Conservation (phyloP, 495 filamentous ascomycete species). For the Xylaria intraflava region DNA sequence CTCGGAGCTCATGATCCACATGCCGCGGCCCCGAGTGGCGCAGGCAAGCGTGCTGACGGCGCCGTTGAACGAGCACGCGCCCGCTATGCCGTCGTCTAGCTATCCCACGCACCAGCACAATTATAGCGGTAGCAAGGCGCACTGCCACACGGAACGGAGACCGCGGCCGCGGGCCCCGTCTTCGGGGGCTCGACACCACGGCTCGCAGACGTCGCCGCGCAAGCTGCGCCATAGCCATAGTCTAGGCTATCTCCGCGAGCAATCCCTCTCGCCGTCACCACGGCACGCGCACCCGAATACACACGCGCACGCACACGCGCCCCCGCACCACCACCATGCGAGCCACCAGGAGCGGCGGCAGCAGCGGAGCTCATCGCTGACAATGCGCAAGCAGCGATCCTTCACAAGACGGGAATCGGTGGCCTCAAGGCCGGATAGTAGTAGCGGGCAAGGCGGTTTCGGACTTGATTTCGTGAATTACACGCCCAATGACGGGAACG, state of each 20-base stretch:
- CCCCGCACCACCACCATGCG: neutral
- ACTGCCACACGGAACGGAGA: slow-evolving; percentile 20
- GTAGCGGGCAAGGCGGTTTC: slow-evolving; percentile 23
- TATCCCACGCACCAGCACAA: slow-evolving; percentile 7
- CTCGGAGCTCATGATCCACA: slow-evolving; percentile 37
- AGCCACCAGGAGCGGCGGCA: slow-evolving; percentile 9
- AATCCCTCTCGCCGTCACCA: slow-evolving; percentile 15
- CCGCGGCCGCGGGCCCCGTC: slow-evolving; percentile 38
- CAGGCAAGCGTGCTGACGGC: slow-evolving; percentile 15
- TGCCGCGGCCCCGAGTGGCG: slow-evolving; percentile 25
- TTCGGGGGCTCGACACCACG: slow-evolving; percentile 35
- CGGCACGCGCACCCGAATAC: neutral
- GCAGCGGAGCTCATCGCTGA: slow-evolving; percentile 12
- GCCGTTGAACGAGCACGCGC: slow-evolving; percentile 11
- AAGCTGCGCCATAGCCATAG: slow-evolving; percentile 26
- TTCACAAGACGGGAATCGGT: slow-evolving; percentile 18
- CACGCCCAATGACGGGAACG: slow-evolving; percentile 71
- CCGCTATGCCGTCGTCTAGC: slow-evolving; percentile 3
- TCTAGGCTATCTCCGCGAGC: slow-evolving; percentile 20
- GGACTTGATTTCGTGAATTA: slow-evolving; percentile 89
- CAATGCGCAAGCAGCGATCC: slow-evolving; percentile 23
- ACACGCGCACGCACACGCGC: neutral
- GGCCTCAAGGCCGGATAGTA: neutral
- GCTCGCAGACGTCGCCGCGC: slow-evolving; percentile 29
- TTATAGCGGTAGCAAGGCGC: slow-evolving; percentile 4